Conservation (phyloP, 2,329 filamentous ascomycete species). For the Aspergillus aculeatinus region DNA sequence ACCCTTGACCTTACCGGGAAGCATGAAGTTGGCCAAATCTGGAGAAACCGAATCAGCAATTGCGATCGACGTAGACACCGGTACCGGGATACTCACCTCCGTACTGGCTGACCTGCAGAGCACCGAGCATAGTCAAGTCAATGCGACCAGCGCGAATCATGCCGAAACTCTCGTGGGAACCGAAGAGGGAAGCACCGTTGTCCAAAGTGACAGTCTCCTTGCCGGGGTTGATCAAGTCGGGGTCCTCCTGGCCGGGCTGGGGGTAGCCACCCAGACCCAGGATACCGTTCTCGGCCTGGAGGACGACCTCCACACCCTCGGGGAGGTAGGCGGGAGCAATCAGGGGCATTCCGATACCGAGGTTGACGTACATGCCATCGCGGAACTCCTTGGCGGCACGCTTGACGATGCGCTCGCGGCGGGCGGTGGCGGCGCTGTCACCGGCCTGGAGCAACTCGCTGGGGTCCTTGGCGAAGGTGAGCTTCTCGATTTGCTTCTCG, state of each 20-base stretch:
- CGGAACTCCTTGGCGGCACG: constrained; percentile 79
- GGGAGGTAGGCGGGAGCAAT: constrained; percentile 75
- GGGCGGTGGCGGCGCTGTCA: constrained; percentile 64
- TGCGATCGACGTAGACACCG: background rate
- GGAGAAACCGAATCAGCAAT: background rate
- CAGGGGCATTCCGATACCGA: constrained; percentile 83
- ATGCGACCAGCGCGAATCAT: constrained; percentile 87
- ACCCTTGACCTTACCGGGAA: constrained; percentile 81
- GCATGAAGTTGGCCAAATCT: constrained; percentile 87
- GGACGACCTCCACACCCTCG: constrained; percentile 68
- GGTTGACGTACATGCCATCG: constrained; percentile 86
- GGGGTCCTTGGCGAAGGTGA: constrained; percentile 69
- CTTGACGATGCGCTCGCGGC: constrained; percentile 77
- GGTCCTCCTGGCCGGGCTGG: constrained; percentile 64
- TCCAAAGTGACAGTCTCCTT: constrained; percentile 83
- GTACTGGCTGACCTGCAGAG: constrained; percentile 74
- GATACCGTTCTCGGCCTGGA: constrained; percentile 85
- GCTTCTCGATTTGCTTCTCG: constrained; percentile 74
- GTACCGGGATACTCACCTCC: constrained; percentile 46
- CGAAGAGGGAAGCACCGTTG: constrained; percentile 73
- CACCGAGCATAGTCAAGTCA: constrained; percentile 79
- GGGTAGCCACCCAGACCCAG: constrained; percentile 81
- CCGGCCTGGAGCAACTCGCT: constrained; percentile 49
- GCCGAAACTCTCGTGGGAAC: constrained; percentile 76
- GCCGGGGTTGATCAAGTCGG: constrained; percentile 81